Evolutionary conservation across 805 yeast species (phyloP), one percentile per base, ranked within the genome.

Genomic region (Sugiyamaella qingdaonensis): DNA sequence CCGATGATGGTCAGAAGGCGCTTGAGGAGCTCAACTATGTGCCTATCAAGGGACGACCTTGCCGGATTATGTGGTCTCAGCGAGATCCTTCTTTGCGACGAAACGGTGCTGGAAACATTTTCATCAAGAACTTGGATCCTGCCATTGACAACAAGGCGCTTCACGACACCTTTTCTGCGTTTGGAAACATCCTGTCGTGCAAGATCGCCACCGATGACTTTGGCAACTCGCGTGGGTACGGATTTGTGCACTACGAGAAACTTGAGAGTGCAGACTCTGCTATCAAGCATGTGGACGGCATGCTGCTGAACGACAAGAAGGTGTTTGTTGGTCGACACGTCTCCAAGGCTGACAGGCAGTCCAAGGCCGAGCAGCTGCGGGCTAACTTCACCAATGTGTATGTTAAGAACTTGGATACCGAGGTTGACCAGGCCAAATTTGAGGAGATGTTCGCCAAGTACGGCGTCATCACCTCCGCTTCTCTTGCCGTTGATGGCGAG

Each of bases 1-100:
- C 80, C 63, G 87, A 80, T 60, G 97, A 94, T 69, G 98, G 96
- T 69, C 90, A 85, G 77, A 84, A 80, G 69, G 99, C 99, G 58
- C 78, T 94, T 72, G 95, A 90, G 71, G 94, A 89, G 75, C 82
- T 94, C 75, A 94, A 92, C 88, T 94, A 94, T 80, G 76, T 90
- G 55, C 83, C 83, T 67, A 84, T 94, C 77, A 91, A 91, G 74
- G 97, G 97, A 69, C 88, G 86, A 69, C 90, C 97, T 67, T 90
- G 97, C 78, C 89, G 99, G 76, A 92, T 94, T 78, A 94, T 94
- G 98, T 90, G 98, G 97, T 90, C 97, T 63, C 98, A 94, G 80
- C 89, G 98, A 78, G 98, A 94, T 73, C 98, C 99, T 61, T 81
- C 96, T 58, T 73, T 84, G 67, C 88, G 99, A 81, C 88, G 85